Evolutionary conservation across 2,329 filamentous ascomycete species (phyloP).

Genomic region (Ophiostoma pallidulum): DNA sequence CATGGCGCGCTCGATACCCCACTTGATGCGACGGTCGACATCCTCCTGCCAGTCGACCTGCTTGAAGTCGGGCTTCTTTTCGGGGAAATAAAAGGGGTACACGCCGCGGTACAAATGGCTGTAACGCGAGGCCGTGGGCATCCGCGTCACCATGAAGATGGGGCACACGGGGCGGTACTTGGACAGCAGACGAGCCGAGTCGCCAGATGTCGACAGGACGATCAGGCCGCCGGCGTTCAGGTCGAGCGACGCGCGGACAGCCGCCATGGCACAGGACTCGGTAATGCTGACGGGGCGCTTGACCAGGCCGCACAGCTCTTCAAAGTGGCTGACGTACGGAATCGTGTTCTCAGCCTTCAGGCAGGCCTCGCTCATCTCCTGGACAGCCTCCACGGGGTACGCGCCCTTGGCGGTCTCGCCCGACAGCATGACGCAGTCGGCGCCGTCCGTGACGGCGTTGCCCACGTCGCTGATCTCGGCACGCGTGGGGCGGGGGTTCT

Average conservation of each 20-base stretch:
- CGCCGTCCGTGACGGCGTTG: slow-evolving; percentile 94
- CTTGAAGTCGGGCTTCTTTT: slow-evolving; percentile 89
- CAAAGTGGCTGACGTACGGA: slow-evolving; percentile 91
- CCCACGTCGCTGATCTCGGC: slow-evolving; percentile 98
- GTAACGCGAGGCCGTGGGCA: slow-evolving; percentile 73
- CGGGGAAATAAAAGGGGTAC: slow-evolving; percentile 91
- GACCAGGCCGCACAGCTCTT: slow-evolving; percentile 80
- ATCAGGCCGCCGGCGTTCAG: slow-evolving; percentile 94
- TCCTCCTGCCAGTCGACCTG: slow-evolving; percentile 97
- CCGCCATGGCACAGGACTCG: slow-evolving; percentile 95
- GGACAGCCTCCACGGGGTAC: slow-evolving; percentile 86
- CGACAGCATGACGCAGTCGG: slow-evolving; percentile 99
- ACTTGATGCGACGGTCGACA: slow-evolving; percentile 94
- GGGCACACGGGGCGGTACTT: slow-evolving; percentile 99
- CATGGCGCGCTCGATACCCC: slow-evolving; percentile 82
- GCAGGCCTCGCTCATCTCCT: slow-evolving; percentile 97
- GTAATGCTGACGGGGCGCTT: slow-evolving; percentile 76
- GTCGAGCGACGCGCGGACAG: slow-evolving; percentile 89
- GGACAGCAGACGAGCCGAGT: slow-evolving; percentile 87
- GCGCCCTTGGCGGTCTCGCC: slow-evolving; percentile 97
- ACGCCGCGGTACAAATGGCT: slow-evolving; percentile 95
- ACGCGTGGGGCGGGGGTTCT: slow-evolving; percentile 95
- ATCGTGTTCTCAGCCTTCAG: slow-evolving; percentile 95
- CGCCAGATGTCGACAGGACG: slow-evolving; percentile 89
- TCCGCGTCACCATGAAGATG: slow-evolving; percentile 98